Evolutionary conservation across 2,329 filamentous ascomycete genomes (phyloP), one percentile per base, ranked within the genome.

Genomic region (Fusarium sp.): DNA sequence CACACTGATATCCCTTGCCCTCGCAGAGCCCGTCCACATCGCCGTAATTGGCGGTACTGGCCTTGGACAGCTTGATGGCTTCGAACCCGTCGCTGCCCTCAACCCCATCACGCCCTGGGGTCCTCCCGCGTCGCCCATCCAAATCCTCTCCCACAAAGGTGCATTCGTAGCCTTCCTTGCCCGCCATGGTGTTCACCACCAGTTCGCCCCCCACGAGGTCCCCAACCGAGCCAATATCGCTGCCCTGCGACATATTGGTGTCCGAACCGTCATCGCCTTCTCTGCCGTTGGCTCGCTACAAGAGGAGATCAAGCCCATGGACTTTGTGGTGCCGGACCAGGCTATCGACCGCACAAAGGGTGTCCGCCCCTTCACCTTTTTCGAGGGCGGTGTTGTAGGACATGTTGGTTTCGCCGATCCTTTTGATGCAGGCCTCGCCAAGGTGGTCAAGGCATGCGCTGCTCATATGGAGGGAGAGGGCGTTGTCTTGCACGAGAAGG

Each of bases 311-410:
- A 92, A 91, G 78, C 95, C 95, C 38, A 90, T 95, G 79, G 95
- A 99, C 81, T 99, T 99, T 76, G 91, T 98, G 47, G 85, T 99
- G 11, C 95, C 94, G 0, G 93, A 97, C 78, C 95, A 99, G 81
- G 86, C 96, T 75, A 97, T 98, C 74, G 95, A 99, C 80, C 91
- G 94, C 62, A 98, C 94, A 67, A 98, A 97, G 85, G 95, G 94
- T 49, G 83, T 97, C 62, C 85, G 95, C 8, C 93, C 94, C 3
- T 97, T 94, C 76, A 98, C 95, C 23, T 99, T 97, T 81, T 99
- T 98, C 75, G 91, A 94, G 77, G 87, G 86, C 66, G 95, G 95
- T 27, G 86, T 97, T 66, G 95, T 99, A 14, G 92, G 91, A 33
- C 95, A 99, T 76, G 91, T 98, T 39, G 91, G 93, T 41, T 98